These are phyloP conservation scores for Selenicereus undatus DNA, from an alignment of 148 eudicot species.

Conservation along the genomic window DNA sequence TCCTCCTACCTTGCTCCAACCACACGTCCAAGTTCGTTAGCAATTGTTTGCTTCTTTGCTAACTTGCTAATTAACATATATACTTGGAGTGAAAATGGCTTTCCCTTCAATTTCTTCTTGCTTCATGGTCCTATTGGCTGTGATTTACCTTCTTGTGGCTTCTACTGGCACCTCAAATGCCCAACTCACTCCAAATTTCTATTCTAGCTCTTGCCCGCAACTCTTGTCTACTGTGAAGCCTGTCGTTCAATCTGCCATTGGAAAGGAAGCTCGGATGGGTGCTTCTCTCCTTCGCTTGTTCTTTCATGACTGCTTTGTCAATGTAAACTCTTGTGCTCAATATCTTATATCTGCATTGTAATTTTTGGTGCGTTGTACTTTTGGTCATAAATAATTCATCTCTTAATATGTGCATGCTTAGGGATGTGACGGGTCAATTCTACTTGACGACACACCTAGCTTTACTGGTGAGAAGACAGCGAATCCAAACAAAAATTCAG, in stretches of 20 bases:
- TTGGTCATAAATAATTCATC: neutral
- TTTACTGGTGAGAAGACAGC: neutral
- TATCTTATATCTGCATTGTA: neutral
- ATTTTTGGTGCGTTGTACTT: neutral
- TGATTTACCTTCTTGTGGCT: slow-evolving; percentile 26
- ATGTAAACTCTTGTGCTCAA: neutral
- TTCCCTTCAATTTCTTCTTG: slow-evolving; percentile 14
- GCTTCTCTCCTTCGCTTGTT: neutral
- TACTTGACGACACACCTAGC: neutral
- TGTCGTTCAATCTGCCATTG: neutral
- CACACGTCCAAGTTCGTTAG: neutral
- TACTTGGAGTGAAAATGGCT: neutral
- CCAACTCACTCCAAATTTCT: slow-evolving; percentile 52
- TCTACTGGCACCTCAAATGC: slow-evolving; percentile 52
- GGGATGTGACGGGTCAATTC: slow-evolving; percentile 1
- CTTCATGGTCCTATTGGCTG: slow-evolving; percentile 6
- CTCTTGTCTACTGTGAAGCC: neutral
- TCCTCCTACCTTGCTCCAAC: slow-evolving; percentile 1
- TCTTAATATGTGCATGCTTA: neutral
- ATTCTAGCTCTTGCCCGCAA: slow-evolving; percentile 66
- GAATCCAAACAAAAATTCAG: neutral
- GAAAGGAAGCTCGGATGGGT: neutral
- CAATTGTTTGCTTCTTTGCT: neutral
- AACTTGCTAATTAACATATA: neutral
- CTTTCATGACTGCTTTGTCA: neutral